Conservation (phyloP, 306 rosid species). For the Vigna angularis region DNA sequence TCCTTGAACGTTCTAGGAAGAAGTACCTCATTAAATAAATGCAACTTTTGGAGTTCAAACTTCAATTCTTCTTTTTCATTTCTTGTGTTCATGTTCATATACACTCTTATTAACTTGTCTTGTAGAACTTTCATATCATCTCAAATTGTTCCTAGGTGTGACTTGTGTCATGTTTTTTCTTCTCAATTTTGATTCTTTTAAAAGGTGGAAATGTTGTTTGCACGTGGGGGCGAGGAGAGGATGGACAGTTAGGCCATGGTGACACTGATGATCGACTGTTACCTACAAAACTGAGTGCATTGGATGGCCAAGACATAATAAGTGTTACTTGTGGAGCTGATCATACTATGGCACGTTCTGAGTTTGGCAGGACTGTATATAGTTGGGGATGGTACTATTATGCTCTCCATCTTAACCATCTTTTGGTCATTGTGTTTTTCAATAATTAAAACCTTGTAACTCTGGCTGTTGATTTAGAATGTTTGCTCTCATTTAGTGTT, state of each 20-base stretch:
- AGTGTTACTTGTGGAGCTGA: constrained; percentile 95
- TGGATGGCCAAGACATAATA: constrained; percentile 74
- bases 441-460: constrained; percentile 29
- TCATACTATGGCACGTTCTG: constrained; percentile 79
- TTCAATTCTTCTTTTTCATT: constrained; percentile 6
- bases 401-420: constrained; percentile 43
- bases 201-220: constrained; percentile 89
- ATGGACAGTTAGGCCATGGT: constrained; percentile 96
- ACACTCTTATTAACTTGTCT: not conserved
- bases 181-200: constrained; percentile 28
- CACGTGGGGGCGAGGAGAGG: constrained; percentile 99
- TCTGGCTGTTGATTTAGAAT: constrained; percentile 24
- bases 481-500: constrained; percentile 18
- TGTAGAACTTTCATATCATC: constrained; percentile 6
- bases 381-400: constrained; percentile 92
- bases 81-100: not conserved
- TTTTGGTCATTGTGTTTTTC: not conserved
- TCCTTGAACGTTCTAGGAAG: constrained; percentile 1
- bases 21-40: constrained; percentile 8
- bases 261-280: constrained; percentile 78
- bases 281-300: constrained; percentile 75
- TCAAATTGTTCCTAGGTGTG: not conserved
- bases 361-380: constrained; percentile 58
- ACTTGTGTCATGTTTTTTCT: not conserved
- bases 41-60: not conserved